Conservation (phyloP, 768 basidiomycete genomes). For the Termitomyces sp. region DNA sequence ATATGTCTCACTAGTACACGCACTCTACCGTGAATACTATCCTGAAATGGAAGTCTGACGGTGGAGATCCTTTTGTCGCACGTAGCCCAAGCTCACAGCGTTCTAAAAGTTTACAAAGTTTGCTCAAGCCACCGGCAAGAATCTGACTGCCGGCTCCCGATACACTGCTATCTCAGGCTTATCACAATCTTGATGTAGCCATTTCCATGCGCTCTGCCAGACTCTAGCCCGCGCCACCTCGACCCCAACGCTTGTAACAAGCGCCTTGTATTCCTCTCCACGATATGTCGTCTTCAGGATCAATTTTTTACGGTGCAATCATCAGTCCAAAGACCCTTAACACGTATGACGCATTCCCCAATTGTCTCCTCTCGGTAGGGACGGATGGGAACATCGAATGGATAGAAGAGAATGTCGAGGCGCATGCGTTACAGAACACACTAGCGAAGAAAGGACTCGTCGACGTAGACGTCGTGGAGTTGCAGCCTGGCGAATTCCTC, state of each 20-base stretch:
- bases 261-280: background rate
- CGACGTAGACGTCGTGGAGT: constrained; percentile 37
- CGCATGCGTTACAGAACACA: constrained; percentile 42
- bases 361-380: constrained; percentile 52
- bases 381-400: constrained; percentile 56
- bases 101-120: too few species aligned
- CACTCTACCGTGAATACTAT: too few species aligned
- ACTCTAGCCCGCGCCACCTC: too few species aligned
- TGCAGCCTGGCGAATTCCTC: constrained; percentile 60
- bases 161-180: too few species aligned
- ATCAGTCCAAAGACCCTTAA: constrained; percentile 48
- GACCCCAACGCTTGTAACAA: background rate
- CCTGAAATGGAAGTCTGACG: too few species aligned
- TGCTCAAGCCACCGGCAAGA: too few species aligned
- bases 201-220: too few species aligned
- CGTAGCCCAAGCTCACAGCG: too few species aligned
- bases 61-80: too few species aligned
- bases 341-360: constrained; percentile 41
- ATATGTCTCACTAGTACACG: too few species aligned
- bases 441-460: constrained; percentile 48
- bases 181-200: too few species aligned
- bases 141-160: too few species aligned
- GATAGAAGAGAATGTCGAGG: constrained; percentile 58
- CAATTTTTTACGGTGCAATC: constrained; percentile 49
- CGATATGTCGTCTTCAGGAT: constrained; percentile 7